Conservation (phyloP, 164 flowering plant genomes). For the Chimonanthus salicifolius region DNA sequence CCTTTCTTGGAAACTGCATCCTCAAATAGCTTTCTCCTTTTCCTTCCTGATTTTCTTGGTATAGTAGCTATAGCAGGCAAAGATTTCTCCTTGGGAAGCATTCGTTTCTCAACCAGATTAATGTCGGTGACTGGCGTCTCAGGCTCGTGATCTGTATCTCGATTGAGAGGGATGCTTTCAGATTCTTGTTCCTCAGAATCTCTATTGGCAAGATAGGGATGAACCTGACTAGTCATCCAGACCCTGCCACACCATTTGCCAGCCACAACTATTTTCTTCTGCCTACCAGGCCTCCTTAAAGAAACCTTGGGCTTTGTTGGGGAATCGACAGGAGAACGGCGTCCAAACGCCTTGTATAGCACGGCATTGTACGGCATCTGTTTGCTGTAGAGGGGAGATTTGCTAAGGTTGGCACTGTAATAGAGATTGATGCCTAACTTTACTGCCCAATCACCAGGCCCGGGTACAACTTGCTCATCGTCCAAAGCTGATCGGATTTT, state of each 20-base stretch:
- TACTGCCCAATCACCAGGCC: constrained; percentile 93
- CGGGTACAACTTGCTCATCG: constrained; percentile 61
- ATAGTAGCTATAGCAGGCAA: constrained; percentile 10
- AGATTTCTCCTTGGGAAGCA: constrained; percentile 1
- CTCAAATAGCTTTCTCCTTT: constrained; percentile 41
- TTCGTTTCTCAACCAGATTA: constrained; percentile 10
- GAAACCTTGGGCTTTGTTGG: constrained; percentile 25
- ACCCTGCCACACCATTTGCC: constrained; percentile 99
- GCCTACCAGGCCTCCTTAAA: constrained; percentile 41
- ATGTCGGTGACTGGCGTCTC: constrained; percentile 23
- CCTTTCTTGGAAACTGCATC: constrained; percentile 31
- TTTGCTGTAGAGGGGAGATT: constrained; percentile 83
- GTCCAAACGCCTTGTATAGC: constrained; percentile 80
- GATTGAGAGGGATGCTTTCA: constrained; percentile 13
- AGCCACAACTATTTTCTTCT: constrained; percentile 64
- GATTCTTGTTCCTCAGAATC: constrained; percentile 38
- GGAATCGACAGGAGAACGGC: constrained; percentile 37
- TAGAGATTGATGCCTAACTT: constrained; percentile 86
- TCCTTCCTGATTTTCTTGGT: constrained; percentile 34
- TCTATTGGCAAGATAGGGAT: constrained; percentile 52
- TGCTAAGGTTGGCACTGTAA: constrained; percentile 80
- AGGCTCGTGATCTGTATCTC: constrained; percentile 28
- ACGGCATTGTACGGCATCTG: constrained; percentile 93
- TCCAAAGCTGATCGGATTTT: constrained; percentile 56
- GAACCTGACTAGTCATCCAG: constrained; percentile 97